These are phyloP conservation scores for Suillus decipiens DNA, from an alignment of 768 basidiomycete species.

Conservation along the genomic window DNA sequence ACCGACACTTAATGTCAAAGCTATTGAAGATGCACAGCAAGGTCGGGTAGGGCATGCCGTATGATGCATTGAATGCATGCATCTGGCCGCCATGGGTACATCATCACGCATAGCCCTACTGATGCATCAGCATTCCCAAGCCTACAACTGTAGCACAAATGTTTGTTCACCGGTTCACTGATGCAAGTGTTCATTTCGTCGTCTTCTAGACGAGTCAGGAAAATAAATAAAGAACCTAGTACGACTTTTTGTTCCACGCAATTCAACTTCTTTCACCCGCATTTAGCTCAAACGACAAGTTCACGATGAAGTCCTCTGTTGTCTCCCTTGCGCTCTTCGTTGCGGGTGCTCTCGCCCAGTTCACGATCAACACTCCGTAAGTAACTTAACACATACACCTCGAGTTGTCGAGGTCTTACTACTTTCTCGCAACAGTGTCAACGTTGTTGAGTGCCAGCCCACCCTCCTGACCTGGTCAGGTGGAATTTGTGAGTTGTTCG, in stretches of 20 bases:
- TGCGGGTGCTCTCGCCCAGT: slow-evolving; percentile 46
- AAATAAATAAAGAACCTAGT: slow-evolving; percentile 30
- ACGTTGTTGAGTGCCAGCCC: slow-evolving; percentile 59
- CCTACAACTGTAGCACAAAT: too few species aligned
- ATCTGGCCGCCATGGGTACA: too few species aligned
- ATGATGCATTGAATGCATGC: too few species aligned
- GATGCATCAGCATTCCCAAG: too few species aligned
- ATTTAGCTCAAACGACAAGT: slow-evolving; percentile 15
- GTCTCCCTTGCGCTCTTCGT: slow-evolving; percentile 44
- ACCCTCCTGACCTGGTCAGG: slow-evolving; percentile 54
- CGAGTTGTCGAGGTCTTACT: slow-evolving; percentile 10
- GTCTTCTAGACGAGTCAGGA: too few species aligned
- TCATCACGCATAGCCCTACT: too few species aligned
- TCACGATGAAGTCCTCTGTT: slow-evolving; percentile 49
- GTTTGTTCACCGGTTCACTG: too few species aligned
- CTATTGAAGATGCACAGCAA: too few species aligned
- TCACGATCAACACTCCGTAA: slow-evolving; percentile 73
- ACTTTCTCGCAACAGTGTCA: slow-evolving; percentile 36
- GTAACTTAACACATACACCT: slow-evolving; percentile 27
- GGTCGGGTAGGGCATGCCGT: too few species aligned
- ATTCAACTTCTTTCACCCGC: slow-evolving; percentile 29
- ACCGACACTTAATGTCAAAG: too few species aligned
- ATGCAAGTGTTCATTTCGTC: too few species aligned
- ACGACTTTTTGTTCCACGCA: slow-evolving; percentile 23
- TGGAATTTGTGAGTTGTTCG: slow-evolving; percentile 49